Evolutionary conservation across 1,284 basidiomycete genomes (phyloP), one percentile per base, ranked within the genome.

Genomic region (Sanghuangporus baumii): DNA sequence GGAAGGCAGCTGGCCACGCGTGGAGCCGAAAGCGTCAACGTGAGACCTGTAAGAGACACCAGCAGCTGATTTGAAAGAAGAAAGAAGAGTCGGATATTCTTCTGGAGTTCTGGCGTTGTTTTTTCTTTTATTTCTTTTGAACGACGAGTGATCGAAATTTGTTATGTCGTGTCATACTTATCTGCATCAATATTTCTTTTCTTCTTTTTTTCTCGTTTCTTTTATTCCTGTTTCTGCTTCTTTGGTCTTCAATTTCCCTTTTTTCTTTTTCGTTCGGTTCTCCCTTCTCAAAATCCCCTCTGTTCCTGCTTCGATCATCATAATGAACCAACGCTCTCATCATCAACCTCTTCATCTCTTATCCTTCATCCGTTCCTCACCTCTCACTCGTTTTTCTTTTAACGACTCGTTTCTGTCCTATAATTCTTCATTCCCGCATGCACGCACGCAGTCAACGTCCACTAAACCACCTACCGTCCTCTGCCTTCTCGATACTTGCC

Each of bases 1-100:
- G 12, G 89, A 93, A 67, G 86, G 86, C 43, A 80, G 75, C 59
- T 93, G 90, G 89, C 90, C 91, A 14, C 82, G 76, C 57, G 68
- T 74, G 59, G 69, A 71, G 54, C 43, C 62, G 18, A 60, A 56
- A 46, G 18, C 9, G 5, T 16, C 26, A n/a, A 8, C 9, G 18
- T 16, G 16, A n/a, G 18, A 8, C 37, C 11, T 36, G 31, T 54
- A 37, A 34, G 1, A 7, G 40, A 41, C 26, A 41, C 40, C 12
- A n/a, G n/a, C 11, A 41, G 6, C n/a, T 11, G 40, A 41, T 41
- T 41, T 41, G 40, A 41, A 12, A 12, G 40, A n/a, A 12, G 11
- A n/a, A 41, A 4, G n/a, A n/a, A 41, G n/a, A 41, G 40, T 12
- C n/a, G 11, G 40, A 12, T 41, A 9, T 41, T 11, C 40, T 41